Base-by-base conservation (phyloP, 2,329 filamentous ascomycete genomes). In the Colletotrichum sp. region DNA sequence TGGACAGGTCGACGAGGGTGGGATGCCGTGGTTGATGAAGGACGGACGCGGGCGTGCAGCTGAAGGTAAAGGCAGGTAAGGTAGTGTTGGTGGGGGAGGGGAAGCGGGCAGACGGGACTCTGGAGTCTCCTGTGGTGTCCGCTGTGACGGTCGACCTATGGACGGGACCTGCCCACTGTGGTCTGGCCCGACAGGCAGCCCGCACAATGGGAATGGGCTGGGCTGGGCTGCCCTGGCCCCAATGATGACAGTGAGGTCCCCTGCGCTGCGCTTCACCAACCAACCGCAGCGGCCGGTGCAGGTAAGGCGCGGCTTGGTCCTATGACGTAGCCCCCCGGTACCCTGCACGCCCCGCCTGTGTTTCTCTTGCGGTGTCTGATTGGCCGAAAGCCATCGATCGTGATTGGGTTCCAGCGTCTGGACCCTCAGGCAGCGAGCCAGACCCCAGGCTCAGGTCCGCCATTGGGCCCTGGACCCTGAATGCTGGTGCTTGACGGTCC, bases 401-500 rank as follows among this genome's bases (percentile, higher is more conserved):
- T 67, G 64, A 67, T 67, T 55, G 64, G 64, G 28, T 67, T 67
- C 67, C n/a, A 24, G 30, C 67, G n/a, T 22, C 44, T 30, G 22
- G 34, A 59, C 55, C 34, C 68, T 70, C 68, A 70, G 57, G 57
- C 68, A 62, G 55, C 57, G 59, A 62, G 26, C 28, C 59, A n/a
- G 22, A 34, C 44, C 39, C 44, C 39, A 32, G 64, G 28, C 32
- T 34, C 18, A 34, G 18, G 18, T 26, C 34, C 22, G 34, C 57
- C 12, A 52, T 70, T 70, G 34, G 68, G 63, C 68, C 68, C 68
- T 70, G 68, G 68, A 70, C 68, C 68, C 68, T 70, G 68, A 70
- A 32, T 70, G 55, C 55, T 28, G n/a, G 22, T 67, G 64, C 24
- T 67, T 57, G 28, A 36, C 24, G 16, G 28, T 59, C 34, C 32